Percentiles rank a stretch among this genome's conserved stretches.
Evolutionary conservation across 1,139 yeast species (phyloP).

Genomic region (Nematodospora anomalae): DNA sequence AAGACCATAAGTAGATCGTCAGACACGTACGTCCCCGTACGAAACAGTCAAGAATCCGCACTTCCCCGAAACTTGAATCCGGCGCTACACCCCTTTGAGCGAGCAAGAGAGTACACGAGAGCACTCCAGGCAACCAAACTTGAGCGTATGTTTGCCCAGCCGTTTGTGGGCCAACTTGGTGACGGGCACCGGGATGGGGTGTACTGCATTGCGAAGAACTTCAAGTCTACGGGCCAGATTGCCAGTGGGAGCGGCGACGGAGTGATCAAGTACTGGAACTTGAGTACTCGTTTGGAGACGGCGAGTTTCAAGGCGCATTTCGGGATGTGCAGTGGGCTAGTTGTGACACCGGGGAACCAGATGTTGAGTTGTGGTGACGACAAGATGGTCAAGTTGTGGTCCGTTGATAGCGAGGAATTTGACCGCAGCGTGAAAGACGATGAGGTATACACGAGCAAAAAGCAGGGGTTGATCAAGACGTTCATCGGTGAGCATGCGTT

Average conservation of each 20-base stretch:
- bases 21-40: constrained; percentile 88
- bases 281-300: constrained; percentile 69
- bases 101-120: constrained; percentile 93
- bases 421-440: constrained; percentile 35
- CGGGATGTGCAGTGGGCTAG: constrained; percentile 85
- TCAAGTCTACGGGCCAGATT: constrained; percentile 63
- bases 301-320: constrained; percentile 85
- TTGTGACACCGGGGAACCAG: constrained; percentile 69
- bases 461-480: constrained; percentile 64
- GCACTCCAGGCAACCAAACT: constrained; percentile 94
- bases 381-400: constrained; percentile 87
- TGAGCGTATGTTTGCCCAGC: constrained; percentile 97
- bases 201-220: constrained; percentile 83
- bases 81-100: constrained; percentile 92
- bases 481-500: constrained; percentile 84
- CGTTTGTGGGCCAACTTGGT: constrained; percentile 93
- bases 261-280: constrained; percentile 88
- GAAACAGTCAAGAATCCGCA: constrained; percentile 85
- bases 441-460: constrained; percentile 30
- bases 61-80: constrained; percentile 91
- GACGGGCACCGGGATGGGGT: constrained; percentile 95
- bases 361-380: constrained; percentile 86
- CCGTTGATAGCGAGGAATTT: constrained; percentile 45
- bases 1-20: constrained; percentile 89
- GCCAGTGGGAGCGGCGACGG: constrained; percentile 98